Evolutionary conservation across 306 rosid species (phyloP), one percentile per base, ranked within the genome.

Genomic region (Malus orientalis): DNA sequence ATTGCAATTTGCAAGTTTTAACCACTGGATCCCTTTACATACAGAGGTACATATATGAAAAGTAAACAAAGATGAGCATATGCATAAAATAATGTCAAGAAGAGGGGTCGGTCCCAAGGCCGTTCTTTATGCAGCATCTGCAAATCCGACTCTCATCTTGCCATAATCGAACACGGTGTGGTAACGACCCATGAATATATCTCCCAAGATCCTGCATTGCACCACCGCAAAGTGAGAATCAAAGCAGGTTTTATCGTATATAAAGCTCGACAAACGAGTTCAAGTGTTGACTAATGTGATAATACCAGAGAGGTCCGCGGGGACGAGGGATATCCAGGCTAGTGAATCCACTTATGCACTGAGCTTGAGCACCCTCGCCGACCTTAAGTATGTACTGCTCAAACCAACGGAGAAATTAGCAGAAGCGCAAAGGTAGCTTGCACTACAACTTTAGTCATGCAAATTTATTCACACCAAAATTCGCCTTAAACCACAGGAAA

Each of bases 291-390:
- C 73, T 55, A 64, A 67, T 40, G 69, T 45, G 64, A 45, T 38
- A 44, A 63, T 92, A 92, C 99, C 99, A 95, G 80, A 95, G 88
- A 73, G 99, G 96, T 71, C 99, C 99, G 38, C 88, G 87, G 58
- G 99, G 98, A 78, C 98, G 99, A 83, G 99, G 90, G 76, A 92
- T 45, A 78, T 95, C 99, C 81, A 92, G 3, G 70, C 89, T 82
- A 15, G 62, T 85, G 80, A 95, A 95, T 68, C 99, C 98, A 78
- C 98, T 95, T 20, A 92, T 88, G 90, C 99, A 95, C 84, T 92
- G 96, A 42, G 90, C 89, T 69, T 66, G 55, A 86, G 88, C 0
- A 67, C 97, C 99, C 79, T 92, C 86, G 0, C 88, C 93, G 67
- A 91, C 85, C 88, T 92, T 86, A 57, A 95, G 86, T 79, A 89